phyloP scores from a whole-genome alignment of 2,329 filamentous ascomycete species.

The Fusarium newnesense region DNA sequence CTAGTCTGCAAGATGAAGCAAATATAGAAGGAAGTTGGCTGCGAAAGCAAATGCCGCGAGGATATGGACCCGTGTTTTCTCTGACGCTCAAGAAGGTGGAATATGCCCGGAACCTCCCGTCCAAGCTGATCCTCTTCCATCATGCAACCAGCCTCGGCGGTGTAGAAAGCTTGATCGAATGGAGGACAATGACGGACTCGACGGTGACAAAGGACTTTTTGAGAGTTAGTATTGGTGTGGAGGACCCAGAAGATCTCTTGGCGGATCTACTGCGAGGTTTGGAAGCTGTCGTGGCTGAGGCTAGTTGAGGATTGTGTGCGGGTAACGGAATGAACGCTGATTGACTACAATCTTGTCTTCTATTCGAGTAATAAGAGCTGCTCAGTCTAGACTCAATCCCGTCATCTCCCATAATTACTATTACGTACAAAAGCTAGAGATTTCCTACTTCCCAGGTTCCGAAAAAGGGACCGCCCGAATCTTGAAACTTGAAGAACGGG shows the following conservation, averaged over 20 bases:
- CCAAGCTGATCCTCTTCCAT: constrained; percentile 83
- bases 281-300: constrained; percentile 38
- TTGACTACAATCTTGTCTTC: background rate
- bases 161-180: constrained; percentile 96
- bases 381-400: background rate
- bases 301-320: background rate
- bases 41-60: constrained; percentile 86
- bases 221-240: constrained; percentile 86
- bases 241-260: constrained; percentile 84
- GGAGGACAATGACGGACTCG: constrained; percentile 87
- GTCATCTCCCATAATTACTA: too few species aligned
- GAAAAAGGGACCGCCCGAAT: background rate
- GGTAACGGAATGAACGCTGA: rapidly evolving
- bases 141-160: constrained; percentile 94
- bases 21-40: constrained; percentile 74
- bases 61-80: constrained; percentile 89
- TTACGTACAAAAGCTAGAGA: background rate
- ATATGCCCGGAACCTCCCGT: constrained; percentile 76
- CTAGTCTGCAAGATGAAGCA: constrained; percentile 77
- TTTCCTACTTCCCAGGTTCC: background rate
- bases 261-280: constrained; percentile 77
- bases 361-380: background rate
- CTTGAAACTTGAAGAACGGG: background rate
- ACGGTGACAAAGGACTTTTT: constrained; percentile 77
- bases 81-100: constrained; percentile 70